A percentile compares a stretch with the other conserved stretches of the same genome.
These are phyloP conservation scores for Mortierella polycephala DNA, from an alignment of 371 early-diverging fungal genomes.

Conservation along the genomic window DNA sequence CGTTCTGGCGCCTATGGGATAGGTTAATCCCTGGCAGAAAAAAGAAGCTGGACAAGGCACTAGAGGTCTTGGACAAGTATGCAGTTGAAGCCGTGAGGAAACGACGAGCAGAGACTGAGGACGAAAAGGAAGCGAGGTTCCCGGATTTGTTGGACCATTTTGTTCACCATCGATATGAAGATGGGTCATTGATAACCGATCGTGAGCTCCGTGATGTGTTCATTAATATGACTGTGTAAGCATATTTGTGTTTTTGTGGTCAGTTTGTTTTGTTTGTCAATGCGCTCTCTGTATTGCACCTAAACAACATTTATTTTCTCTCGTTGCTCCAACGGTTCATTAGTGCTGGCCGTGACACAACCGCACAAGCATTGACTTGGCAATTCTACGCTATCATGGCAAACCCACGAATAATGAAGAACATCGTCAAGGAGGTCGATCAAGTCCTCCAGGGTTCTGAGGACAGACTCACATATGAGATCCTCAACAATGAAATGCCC, in stretches of 20 bases:
- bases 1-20: constrained; percentile 64
- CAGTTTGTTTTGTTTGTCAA: not conserved
- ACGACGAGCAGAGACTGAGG: constrained; percentile 54
- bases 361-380: constrained; percentile 79
- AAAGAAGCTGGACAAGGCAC: constrained; percentile 55
- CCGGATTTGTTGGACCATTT: constrained; percentile 71
- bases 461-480: constrained; percentile 45
- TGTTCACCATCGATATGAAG: constrained; percentile 65
- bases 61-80: constrained; percentile 61
- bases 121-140: constrained; percentile 46
- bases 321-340: not conserved
- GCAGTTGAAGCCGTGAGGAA: constrained; percentile 58
- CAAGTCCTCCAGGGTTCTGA: not conserved
- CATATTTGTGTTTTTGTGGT: not conserved
- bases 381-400: constrained; percentile 67
- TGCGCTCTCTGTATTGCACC: not conserved
- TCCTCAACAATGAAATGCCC: constrained; percentile 62
- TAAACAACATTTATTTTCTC: not conserved
- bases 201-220: constrained; percentile 72
- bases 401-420: constrained; percentile 65
- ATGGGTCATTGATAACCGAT: constrained; percentile 62
- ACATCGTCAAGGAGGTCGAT: constrained; percentile 68
- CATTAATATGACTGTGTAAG: constrained; percentile 73
- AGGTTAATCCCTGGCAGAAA: constrained; percentile 22
- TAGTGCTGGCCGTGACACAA: constrained; percentile 58